Evolutionary conservation across 805 yeast species (phyloP).

Genomic region (Candida vaughaniae): DNA sequence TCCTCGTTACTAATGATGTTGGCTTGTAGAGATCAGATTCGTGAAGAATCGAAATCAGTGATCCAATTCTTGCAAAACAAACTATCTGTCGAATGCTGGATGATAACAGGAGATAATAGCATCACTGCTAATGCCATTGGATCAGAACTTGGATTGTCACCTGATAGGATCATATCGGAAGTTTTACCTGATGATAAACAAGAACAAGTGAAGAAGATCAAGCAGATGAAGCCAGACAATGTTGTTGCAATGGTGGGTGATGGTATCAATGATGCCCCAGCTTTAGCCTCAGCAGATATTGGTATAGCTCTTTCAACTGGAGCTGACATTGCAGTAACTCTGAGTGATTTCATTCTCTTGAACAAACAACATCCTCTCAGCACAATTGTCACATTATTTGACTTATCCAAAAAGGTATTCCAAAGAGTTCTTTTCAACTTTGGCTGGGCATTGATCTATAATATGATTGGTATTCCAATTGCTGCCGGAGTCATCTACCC

Average conservation of each 20-base stretch:
- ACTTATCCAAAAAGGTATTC: conserved; percentile 50
- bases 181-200: conserved; percentile 77
- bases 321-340: conserved; percentile 70
- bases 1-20: conserved; percentile 44
- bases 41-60: conserved; percentile 57
- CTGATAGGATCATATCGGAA: conserved; percentile 57
- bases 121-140: conserved; percentile 70
- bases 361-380: conserved; percentile 50
- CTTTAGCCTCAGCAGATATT: conserved; percentile 70
- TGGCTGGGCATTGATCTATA: conserved; percentile 59
- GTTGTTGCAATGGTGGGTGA: conserved; percentile 80
- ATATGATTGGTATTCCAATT: conserved; percentile 56
- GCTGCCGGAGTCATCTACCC: conserved; percentile 71
- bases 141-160: conserved; percentile 53
- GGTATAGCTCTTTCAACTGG: conserved; percentile 79
- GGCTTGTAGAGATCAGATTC: conserved; percentile 60
- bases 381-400: conserved; percentile 54
- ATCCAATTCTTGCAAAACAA: conserved; percentile 34
- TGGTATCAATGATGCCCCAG: conserved; percentile 83
- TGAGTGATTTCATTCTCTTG: conserved; percentile 71
- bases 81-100: conserved; percentile 60
- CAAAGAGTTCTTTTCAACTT: conserved; percentile 56
- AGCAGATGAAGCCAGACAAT: conserved; percentile 27
- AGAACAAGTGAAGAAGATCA: conserved; percentile 54
- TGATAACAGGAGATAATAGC: conserved; percentile 75